Percentiles rank a stretch among this genome's conserved stretches.
These are phyloP conservation scores for Saccharomyces hybrid DNA, from an alignment of 1,139 yeast genomes.

Conservation along the genomic window DNA sequence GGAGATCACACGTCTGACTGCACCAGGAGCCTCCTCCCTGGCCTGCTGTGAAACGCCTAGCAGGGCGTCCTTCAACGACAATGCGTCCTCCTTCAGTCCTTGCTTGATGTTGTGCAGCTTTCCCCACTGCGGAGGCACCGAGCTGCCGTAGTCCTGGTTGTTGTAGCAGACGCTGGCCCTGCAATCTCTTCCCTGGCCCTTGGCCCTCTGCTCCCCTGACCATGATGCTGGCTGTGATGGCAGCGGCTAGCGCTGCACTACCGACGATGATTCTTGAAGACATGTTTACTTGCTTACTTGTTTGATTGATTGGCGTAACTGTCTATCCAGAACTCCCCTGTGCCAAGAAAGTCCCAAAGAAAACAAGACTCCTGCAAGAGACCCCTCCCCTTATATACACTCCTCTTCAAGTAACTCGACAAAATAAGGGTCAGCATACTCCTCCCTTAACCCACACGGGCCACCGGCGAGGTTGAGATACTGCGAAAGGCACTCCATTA, in stretches of 20 bases:
- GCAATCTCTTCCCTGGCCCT: background rate
- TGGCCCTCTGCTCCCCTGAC: background rate
- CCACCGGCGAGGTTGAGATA: background rate
- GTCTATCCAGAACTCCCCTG: background rate
- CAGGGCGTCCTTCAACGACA: slow-evolving; percentile 9
- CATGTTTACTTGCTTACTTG: background rate
- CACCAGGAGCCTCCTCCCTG: background rate
- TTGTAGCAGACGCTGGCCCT: background rate
- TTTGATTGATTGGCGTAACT: background rate
- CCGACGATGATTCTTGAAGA: background rate
- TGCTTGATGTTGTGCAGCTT: slow-evolving; percentile 4
- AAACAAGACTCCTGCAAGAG: background rate
- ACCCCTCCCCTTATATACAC: background rate
- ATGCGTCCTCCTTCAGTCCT: slow-evolving; percentile 7
- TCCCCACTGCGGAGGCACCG: background rate
- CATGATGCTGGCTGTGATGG: background rate
- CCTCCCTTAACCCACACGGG: slow-evolving; percentile 2
- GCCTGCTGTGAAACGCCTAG: slow-evolving; percentile 1
- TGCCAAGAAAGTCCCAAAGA: background rate
- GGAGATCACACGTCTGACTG: background rate
- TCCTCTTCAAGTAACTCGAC: background rate
- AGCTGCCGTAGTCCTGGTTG: background rate
- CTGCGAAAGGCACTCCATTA: background rate
- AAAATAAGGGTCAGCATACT: slow-evolving; percentile 1
- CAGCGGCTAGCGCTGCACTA: background rate